Percentiles rank a stretch among this genome's conserved stretches.
Conservation (phyloP, 441 rosid species). For the Erodium moschatum region DNA sequence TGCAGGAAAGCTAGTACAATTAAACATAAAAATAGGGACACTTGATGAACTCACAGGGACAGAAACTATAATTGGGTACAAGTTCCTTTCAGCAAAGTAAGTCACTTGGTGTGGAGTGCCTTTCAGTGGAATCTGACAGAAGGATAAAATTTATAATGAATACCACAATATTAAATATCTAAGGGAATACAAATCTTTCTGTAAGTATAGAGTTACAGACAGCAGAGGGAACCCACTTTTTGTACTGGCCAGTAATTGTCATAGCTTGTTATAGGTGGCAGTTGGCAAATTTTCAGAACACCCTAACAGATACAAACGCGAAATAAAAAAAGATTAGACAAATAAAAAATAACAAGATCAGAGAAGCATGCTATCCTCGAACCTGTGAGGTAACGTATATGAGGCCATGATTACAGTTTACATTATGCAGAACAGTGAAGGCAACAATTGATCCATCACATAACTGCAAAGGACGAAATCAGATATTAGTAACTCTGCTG, state of each 20-base stretch:
- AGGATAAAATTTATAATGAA: constrained; percentile 21
- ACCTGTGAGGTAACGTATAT: constrained; percentile 97
- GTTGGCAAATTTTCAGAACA: constrained; percentile 83
- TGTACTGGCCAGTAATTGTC: constrained; percentile 98
- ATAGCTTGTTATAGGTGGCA: constrained; percentile 70
- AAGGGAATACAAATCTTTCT: neutral
- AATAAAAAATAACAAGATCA: neutral
- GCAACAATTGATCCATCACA: constrained; percentile 93
- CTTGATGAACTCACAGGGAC: constrained; percentile 57
- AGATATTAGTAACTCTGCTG: neutral
- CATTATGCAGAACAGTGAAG: constrained; percentile 96
- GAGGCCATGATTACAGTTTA: constrained; percentile 92
- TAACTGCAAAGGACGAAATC: constrained; percentile 45
- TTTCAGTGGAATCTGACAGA: constrained; percentile 71
- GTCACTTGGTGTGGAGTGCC: constrained; percentile 99
- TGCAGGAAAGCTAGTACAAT: neutral
- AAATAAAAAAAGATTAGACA: constrained; percentile 2
- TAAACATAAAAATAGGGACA: constrained; percentile 11
- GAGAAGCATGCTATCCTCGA: constrained; percentile 17
- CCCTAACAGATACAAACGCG: constrained; percentile 46
- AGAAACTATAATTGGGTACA: constrained; percentile 86
- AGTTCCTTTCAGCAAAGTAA: constrained; percentile 79
- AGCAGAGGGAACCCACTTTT: constrained; percentile 42
- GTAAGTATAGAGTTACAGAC: neutral
- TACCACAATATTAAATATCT: constrained; percentile 9